Conservation (phyloP, 2,329 filamentous ascomycete species). For the Blastomyces gilchristii region DNA sequence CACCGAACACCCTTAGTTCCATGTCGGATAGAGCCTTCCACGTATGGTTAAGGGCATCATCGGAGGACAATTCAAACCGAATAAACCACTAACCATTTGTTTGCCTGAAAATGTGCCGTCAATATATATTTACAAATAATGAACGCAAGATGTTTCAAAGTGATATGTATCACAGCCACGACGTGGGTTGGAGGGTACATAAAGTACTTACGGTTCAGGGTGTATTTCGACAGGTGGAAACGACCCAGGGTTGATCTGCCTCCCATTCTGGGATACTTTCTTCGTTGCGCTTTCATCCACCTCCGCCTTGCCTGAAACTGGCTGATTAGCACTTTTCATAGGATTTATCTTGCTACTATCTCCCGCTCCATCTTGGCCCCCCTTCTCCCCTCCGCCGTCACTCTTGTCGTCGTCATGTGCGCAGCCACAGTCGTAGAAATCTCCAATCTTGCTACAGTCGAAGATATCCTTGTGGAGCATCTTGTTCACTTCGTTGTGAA, state of each 20-base stretch:
- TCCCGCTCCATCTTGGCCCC: not conserved
- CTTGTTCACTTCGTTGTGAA: constrained; percentile 57
- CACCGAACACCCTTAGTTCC: no score
- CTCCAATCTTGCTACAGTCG: constrained; percentile 54
- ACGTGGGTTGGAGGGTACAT: not conserved
- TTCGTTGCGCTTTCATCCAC: constrained; percentile 1
- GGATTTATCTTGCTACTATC: not conserved
- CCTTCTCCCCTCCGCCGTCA: constrained; percentile 10
- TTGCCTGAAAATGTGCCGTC: not conserved
- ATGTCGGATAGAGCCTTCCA: no score
- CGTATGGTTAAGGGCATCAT: no score
- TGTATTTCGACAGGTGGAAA: constrained; percentile 15
- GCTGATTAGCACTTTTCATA: not conserved
- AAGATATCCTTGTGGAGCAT: constrained; percentile 51
- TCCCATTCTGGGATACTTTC: constrained; percentile 9
- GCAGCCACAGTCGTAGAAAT: constrained; percentile 59
- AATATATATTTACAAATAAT: not conserved
- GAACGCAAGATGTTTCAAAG: not conserved
- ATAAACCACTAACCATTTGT: not conserved
- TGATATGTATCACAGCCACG: not conserved
- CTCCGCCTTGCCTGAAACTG: not conserved
- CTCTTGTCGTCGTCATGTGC: constrained; percentile 42
- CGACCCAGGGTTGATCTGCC: constrained; percentile 3
- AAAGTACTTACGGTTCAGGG: constrained; percentile 9
- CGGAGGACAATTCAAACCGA: not conserved